phyloP scores from a whole-genome alignment of 2,329 filamentous ascomycete species.

The Phoma sp. region DNA sequence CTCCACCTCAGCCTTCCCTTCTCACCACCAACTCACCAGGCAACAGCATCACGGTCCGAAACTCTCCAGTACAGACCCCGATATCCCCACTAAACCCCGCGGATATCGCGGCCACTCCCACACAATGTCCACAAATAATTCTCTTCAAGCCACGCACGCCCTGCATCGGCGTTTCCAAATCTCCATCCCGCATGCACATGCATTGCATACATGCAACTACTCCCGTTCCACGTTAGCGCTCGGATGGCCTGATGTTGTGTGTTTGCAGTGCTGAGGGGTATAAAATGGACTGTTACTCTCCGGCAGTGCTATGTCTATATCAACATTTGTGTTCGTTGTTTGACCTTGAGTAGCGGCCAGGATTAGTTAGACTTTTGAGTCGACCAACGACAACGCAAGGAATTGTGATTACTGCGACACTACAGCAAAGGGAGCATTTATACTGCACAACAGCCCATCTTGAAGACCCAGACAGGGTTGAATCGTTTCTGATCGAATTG shows the following conservation, averaged over 20 bases:
- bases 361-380: constrained; percentile 2
- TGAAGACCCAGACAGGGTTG: neutral
- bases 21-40: neutral
- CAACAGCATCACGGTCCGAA: neutral
- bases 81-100: constrained; percentile 5
- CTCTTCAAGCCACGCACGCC: constrained; percentile 6
- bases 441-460: constrained; percentile 6
- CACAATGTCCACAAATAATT: neutral
- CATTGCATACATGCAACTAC: constrained; percentile 13
- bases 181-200: constrained; percentile 9
- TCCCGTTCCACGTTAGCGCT: constrained; percentile 8
- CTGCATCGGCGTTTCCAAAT: constrained; percentile 14
- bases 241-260: constrained; percentile 10
- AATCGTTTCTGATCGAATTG: neutral
- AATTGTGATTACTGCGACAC: constrained; percentile 28
- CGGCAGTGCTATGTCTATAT: neutral
- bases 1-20: neutral
- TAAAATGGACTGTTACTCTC: constrained; percentile 4
- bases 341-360: constrained; percentile 5
- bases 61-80: neutral
- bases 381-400: constrained; percentile 26
- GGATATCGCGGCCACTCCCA: constrained; percentile 10
- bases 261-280: constrained; percentile 5
- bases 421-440: constrained; percentile 3
- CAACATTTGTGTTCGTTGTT: constrained; percentile 1